Evolutionary conservation across 2,329 filamentous ascomycete genomes (phyloP), one percentile per base, ranked within the genome.

Genomic region (Juglanconis sp.): DNA sequence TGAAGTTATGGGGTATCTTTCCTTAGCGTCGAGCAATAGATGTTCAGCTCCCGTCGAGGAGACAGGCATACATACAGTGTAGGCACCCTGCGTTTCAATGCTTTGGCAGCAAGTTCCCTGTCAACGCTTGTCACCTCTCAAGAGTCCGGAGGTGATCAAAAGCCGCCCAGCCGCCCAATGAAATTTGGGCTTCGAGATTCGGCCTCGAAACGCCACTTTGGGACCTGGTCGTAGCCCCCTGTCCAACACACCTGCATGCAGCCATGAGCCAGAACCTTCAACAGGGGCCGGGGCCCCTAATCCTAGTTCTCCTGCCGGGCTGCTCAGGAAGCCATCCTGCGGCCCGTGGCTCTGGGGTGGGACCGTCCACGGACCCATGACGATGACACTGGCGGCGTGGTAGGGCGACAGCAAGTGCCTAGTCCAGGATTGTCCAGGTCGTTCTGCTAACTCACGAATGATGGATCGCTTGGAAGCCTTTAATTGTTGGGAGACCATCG

Each of bases 321-420:
- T 31, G 17, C 24, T 50, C 24, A 11, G 32, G 32, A 50, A 60
- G 61, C 61, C 53, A 63, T 63, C 58, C 61, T 63, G 61, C 61
- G 61, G 61, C 57, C 61, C 61, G 61, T 63, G 61, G 50, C 38
- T 54, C 49, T 32, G 17, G 48, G 34, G 35, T 30, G 51, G 55
- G 50, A 57, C 13, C 38, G 15, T n/a, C 24, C 42, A 24, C 31
- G n/a, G 30, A 57, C 53, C 57, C 48, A 57, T 57, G 53, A 54
- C 48, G 48, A 63, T 52, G 53, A 36, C 49, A 57, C 49, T 46
- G 54, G 58, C 42, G 52, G 32, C 34, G 46, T 56, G 34, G 51
- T 40, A 47, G 38, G 46, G 53, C 48, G 24, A 24, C 24, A 24
- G 24, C 24, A 24, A 24, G 24, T 30, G 15, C 17, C n/a, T 17